Evolutionary conservation across 306 rosid genomes (phyloP).

Genomic region (Cicer judaicum): DNA sequence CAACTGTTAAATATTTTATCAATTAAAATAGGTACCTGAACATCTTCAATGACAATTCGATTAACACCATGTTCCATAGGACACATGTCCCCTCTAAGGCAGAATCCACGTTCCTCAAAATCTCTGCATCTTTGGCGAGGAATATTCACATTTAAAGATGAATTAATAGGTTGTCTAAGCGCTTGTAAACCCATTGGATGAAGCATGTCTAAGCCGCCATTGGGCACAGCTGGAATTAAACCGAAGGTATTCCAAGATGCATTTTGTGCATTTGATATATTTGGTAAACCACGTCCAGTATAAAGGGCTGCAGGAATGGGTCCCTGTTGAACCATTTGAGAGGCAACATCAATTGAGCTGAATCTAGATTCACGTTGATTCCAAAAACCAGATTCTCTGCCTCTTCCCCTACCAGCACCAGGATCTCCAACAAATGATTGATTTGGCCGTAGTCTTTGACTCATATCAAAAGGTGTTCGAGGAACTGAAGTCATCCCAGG

Average conservation of each 20-base stretch:
- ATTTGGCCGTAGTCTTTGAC: constrained; percentile 69
- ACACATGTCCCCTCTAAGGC: constrained; percentile 99
- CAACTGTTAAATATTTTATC: not conserved
- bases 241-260: constrained; percentile 92
- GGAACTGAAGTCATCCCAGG: constrained; percentile 60
- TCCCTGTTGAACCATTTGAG: constrained; percentile 87
- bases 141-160: constrained; percentile 77
- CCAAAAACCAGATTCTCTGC: constrained; percentile 86
- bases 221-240: constrained; percentile 79
- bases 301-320: constrained; percentile 75
- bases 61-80: constrained; percentile 99
- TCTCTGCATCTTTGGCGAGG: constrained; percentile 96
- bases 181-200: constrained; percentile 91
- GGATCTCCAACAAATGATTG: constrained; percentile 68
- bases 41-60: constrained; percentile 98
- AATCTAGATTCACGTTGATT: constrained; percentile 83
- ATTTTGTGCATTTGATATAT: constrained; percentile 79
- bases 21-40: constrained; percentile 67
- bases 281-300: constrained; percentile 80
- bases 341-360: constrained; percentile 74
- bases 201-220: constrained; percentile 80
- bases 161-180: constrained; percentile 81
- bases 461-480: constrained; percentile 68
- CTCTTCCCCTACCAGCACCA: constrained; percentile 86
- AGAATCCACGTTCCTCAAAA: constrained; percentile 99